Percentiles rank a stretch among this genome's conserved stretches.
phyloP scores from a whole-genome alignment of 805 yeast species.

The Saccharomyces jurei region DNA sequence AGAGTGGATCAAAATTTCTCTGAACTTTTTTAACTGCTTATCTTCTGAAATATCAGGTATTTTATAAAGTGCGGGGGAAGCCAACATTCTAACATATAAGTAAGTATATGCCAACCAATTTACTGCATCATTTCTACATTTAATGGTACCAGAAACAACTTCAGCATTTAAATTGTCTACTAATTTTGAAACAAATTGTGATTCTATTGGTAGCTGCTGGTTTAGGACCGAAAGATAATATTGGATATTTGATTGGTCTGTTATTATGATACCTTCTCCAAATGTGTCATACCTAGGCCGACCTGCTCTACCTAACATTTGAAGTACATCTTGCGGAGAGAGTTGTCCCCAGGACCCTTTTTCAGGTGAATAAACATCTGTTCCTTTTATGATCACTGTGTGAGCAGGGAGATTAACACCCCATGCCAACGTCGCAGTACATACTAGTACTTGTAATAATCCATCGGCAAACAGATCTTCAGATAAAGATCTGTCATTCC shows the following conservation, averaged over 20 bases:
- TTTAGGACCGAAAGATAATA: slow-evolving; percentile 85
- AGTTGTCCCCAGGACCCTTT: slow-evolving; percentile 81
- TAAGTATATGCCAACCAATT: slow-evolving; percentile 78
- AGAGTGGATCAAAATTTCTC: slow-evolving; percentile 67
- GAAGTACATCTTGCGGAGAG: slow-evolving; percentile 91
- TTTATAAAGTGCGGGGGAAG: slow-evolving; percentile 65
- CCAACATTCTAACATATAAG: slow-evolving; percentile 67
- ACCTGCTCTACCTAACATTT: slow-evolving; percentile 98
- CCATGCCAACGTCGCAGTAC: slow-evolving; percentile 94
- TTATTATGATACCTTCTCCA: slow-evolving; percentile 92
- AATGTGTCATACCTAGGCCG: slow-evolving; percentile 87
- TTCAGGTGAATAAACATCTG: slow-evolving; percentile 88
- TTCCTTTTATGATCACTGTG: slow-evolving; percentile 87
- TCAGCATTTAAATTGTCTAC: slow-evolving; percentile 84
- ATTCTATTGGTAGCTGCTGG: slow-evolving; percentile 87
- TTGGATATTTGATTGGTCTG: slow-evolving; percentile 76
- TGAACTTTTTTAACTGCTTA: slow-evolving; percentile 38
- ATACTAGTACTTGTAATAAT: slow-evolving; percentile 70
- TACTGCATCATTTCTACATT: slow-evolving; percentile 54
- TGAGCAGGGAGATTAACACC: slow-evolving; percentile 95
- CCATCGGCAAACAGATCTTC: slow-evolving; percentile 89
- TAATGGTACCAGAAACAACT: slow-evolving; percentile 63
- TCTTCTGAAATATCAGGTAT: slow-evolving; percentile 62
- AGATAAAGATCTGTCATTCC: slow-evolving; percentile 63
- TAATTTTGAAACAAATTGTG: slow-evolving; percentile 64